Evolutionary conservation across 257 asterid genomes (phyloP), one percentile per base, ranked within the genome.

Genomic region (Forsythia suspensa): DNA sequence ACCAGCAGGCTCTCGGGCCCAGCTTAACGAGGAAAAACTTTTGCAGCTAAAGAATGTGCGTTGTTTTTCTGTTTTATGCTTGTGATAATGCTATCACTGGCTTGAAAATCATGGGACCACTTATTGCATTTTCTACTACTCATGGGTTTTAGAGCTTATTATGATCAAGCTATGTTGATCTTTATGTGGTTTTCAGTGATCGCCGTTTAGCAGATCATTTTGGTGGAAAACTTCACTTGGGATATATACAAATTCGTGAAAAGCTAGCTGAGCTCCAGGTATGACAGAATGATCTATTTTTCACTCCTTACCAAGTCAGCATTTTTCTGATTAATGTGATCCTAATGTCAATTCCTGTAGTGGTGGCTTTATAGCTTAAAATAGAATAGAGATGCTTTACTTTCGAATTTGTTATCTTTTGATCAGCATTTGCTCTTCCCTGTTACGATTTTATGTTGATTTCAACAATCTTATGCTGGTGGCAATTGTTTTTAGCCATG

Each of bases 151-250:
- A 15, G 4, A 13, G 29, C 21, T 65, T 63, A 38, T 21, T 40
- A 46, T 24, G 52, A 72, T 52, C 55, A 72, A 24, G 39, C 18
- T 24, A 72, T 43, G 76, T 24, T 72, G 63, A 36, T 20, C 59
- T 36, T 72, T 72, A 2, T 80, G 79, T 88, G 82, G 74, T 76
- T 89, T 88, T 76, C 99, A 95, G 99, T 89, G 99, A 95, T 82
- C 99, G 99, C n/a, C 97, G 99, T 82, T 91, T 95, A 90, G 95
- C 99, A 72, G 98, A 95, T 89, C 99, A 95, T 92, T 95, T 95
- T 88, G 99, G 99, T 79, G 98, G 99, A 80, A 95, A 95, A 92
- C 99, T 95, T 84, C 99, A 95, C 88, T 84, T 93, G 80, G 99
- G 99, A 71, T 93, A 95, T 83, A 93, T 95, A 88, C 99, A 86